Evolutionary conservation across 139 green algal genomes (phyloP), one percentile per base, ranked within the genome.

Genomic region (Yamagishiella unicocca): DNA sequence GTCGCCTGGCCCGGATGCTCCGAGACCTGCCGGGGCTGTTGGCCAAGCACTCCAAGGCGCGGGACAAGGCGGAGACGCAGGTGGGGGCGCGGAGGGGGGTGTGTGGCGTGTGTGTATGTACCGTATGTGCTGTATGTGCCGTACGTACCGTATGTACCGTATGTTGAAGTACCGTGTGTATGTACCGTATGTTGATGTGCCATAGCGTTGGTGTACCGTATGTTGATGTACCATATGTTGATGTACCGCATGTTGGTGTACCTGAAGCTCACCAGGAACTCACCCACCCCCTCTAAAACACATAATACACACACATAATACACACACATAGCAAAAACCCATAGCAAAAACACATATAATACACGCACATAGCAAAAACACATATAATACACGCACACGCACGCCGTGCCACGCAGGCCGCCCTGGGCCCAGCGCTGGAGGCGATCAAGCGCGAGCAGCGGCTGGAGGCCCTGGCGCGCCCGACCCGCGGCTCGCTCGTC

Each of bases 21-120:
- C n/a, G 80, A 8, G 80, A 86, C 12, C 61, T 86, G 80, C 80
- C 80, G 6, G 31, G 61, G 6, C 66, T 86, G 64, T 64, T 86
- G 0, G 31, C 24, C 33, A 31, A 5, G 19, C 80, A 86, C 37
- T n/a, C 61, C 7, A 62, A 73, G 79, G 79, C 40, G 25, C 37
- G 61, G 62, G 61, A 75, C 42, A n/a, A n/a, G 21, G 25, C 38
- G 31, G 31, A 45, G 21, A 55, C 76, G 25, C 37, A 84, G 77
- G 77, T 84, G 38, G 24, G 72, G 21, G 71, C 12, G 72, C 29
- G 64, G 29, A n/a, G 17, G n/a, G n/a, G n/a, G n/a, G n/a, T n/a
- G n/a, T n/a, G n/a, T n/a, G n/a, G n/a, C n/a, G n/a, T n/a, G n/a
- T n/a, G n/a, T n/a, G n/a, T n/a, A n/a, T n/a, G n/a, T n/a, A n/a